phyloP scores from a whole-genome alignment of 331 rosid species.

The Pyracantha coccinea region DNA sequence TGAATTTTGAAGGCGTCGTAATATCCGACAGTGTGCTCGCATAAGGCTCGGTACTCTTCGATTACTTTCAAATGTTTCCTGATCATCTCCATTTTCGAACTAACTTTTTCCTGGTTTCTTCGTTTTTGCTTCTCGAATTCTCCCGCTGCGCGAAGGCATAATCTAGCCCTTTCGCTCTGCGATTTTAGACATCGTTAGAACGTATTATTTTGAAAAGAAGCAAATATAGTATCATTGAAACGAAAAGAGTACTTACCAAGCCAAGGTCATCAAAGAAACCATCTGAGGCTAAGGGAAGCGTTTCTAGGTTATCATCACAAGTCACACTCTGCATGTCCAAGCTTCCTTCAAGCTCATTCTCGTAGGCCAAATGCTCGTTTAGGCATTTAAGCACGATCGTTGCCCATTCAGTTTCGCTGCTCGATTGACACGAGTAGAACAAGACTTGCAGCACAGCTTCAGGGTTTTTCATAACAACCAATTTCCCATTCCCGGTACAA shows the following conservation, averaged over 20 bases:
- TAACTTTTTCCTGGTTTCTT: slow-evolving; percentile 22
- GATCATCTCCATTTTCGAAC: not conserved
- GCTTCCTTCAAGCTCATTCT: slow-evolving; percentile 20
- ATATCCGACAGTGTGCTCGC: slow-evolving; percentile 23
- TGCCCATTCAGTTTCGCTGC: slow-evolving; percentile 11
- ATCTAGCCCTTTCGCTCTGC: slow-evolving; percentile 50
- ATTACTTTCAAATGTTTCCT: slow-evolving; percentile 2
- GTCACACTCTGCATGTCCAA: slow-evolving; percentile 25
- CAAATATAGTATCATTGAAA: not conserved
- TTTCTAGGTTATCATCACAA: slow-evolving; percentile 22
- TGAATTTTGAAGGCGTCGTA: slow-evolving; percentile 73
- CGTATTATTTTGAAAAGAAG: not conserved
- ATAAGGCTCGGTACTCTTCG: slow-evolving; percentile 27
- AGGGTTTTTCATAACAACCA: slow-evolving; percentile 31
- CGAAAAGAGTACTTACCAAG: slow-evolving; percentile 29
- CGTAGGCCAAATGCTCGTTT: slow-evolving; percentile 37
- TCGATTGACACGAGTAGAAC: slow-evolving; percentile 43
- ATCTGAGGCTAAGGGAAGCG: slow-evolving; percentile 33
- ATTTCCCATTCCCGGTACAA: slow-evolving; percentile 32
- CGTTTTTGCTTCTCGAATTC: slow-evolving; percentile 34
- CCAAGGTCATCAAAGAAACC: slow-evolving; percentile 53
- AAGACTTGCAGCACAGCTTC: slow-evolving; percentile 53
- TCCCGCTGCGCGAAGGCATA: slow-evolving; percentile 59
- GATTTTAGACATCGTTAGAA: not conserved
- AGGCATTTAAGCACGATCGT: slow-evolving; percentile 30